A percentile compares a stretch with the other conserved stretches of the same genome.
phyloP scores from a whole-genome alignment of 352 stramenopile genomes.

The Phytopythium delawarense region DNA sequence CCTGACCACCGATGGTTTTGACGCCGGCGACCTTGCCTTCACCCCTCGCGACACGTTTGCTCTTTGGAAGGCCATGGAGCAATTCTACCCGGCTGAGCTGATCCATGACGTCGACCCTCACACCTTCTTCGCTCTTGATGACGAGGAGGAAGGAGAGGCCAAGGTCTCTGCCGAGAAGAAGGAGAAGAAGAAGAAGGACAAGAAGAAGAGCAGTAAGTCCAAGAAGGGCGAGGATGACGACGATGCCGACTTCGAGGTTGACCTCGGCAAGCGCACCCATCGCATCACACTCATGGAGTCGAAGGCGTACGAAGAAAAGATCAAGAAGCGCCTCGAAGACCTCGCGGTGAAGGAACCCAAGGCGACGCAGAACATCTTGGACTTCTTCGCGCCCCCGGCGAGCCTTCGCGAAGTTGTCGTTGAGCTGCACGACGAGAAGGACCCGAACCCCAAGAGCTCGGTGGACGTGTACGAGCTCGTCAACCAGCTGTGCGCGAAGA shows the following conservation, averaged over 20 bases:
- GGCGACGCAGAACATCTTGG: constrained; percentile 77
- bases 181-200: constrained; percentile 51
- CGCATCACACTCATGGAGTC: constrained; percentile 97
- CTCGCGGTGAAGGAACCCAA: constrained; percentile 89
- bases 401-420: constrained; percentile 62
- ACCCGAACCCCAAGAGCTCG: constrained; percentile 47
- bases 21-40: constrained; percentile 87
- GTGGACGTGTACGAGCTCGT: constrained; percentile 71
- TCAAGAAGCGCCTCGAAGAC: constrained; percentile 91
- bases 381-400: constrained; percentile 70
- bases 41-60: constrained; percentile 96
- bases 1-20: constrained; percentile 77
- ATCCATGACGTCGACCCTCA: constrained; percentile 93
- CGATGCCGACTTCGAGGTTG: constrained; percentile 49
- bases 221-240: constrained; percentile 67
- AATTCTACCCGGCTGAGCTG: constrained; percentile 62
- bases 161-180: constrained; percentile 36
- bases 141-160: constrained; percentile 36
- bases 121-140: constrained; percentile 89
- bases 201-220: constrained; percentile 68
- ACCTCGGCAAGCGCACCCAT: constrained; percentile 75
- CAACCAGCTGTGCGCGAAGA: constrained; percentile 54
- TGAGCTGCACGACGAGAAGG: constrained; percentile 41
- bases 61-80: constrained; percentile 90
- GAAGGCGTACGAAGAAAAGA: constrained; percentile 96